These are phyloP conservation scores for Plectosphaerella plurivora DNA, from an alignment of 2,329 filamentous ascomycete species.

Conservation along the genomic window DNA sequence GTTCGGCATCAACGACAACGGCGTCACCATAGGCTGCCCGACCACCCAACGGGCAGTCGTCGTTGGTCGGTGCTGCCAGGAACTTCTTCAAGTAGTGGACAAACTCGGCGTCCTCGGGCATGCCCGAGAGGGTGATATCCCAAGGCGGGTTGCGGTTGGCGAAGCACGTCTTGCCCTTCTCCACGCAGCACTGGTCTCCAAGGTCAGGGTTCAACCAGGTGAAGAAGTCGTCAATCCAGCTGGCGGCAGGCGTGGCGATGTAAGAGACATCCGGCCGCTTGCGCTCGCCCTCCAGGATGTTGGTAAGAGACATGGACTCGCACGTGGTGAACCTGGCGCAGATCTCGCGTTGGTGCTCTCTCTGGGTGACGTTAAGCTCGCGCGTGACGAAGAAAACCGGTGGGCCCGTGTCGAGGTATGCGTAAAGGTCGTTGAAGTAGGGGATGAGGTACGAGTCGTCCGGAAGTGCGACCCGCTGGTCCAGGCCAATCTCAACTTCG, in stretches of 20 bases:
- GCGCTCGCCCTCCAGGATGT: constrained; percentile 88
- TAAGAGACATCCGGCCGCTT: constrained; percentile 86
- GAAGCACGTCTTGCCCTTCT: constrained; percentile 72
- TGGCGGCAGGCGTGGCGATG: constrained; percentile 82
- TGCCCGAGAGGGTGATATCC: constrained; percentile 85
- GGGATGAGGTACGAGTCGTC: constrained; percentile 91
- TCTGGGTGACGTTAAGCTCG: constrained; percentile 71
- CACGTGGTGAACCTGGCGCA: constrained; percentile 92
- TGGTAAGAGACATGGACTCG: constrained; percentile 75
- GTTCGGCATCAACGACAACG: constrained; percentile 69
- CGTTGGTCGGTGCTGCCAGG: constrained; percentile 73
- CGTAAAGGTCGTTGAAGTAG: constrained; percentile 94
- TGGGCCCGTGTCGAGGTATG: constrained; percentile 85
- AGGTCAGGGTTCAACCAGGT: constrained; percentile 86
- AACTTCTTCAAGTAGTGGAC: constrained; percentile 80
- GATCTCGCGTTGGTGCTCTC: constrained; percentile 74
- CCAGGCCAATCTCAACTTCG: constrained; percentile 78
- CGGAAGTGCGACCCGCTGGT: constrained; percentile 91
- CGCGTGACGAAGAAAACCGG: constrained; percentile 95
- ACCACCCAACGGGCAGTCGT: constrained; percentile 82
- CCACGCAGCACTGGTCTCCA: constrained; percentile 65
- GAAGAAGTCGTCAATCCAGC: constrained; percentile 92
- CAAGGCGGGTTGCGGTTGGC: constrained; percentile 70
- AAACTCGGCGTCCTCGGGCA: constrained; percentile 93
- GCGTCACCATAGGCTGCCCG: constrained; percentile 83